Conservation (phyloP, 2,329 filamentous ascomycete species). For the Harringtonia aguacate region DNA sequence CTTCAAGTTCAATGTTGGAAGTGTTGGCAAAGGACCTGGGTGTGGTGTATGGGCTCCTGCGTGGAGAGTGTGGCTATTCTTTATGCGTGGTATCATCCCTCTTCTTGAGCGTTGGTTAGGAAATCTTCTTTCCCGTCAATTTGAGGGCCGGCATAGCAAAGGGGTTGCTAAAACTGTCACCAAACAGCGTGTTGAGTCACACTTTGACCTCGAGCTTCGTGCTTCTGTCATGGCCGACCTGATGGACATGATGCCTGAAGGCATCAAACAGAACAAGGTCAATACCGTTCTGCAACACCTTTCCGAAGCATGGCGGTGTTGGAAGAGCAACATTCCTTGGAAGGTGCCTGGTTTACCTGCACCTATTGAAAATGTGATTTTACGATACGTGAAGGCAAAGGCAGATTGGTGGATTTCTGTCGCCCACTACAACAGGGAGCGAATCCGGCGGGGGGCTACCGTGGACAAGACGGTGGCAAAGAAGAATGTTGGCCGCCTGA, state of each 20-base stretch:
- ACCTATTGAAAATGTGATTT: conserved; percentile 96
- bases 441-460: conserved; percentile 89
- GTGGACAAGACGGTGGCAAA: conserved; percentile 99
- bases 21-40: conserved; percentile 92
- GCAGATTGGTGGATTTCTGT: conserved; percentile 99
- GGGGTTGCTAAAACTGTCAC: conserved; percentile 98
- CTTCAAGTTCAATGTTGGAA: conserved; percentile 94
- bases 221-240: conserved; percentile 98
- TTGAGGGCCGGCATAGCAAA: conserved; percentile 97
- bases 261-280: conserved; percentile 98
- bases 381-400: conserved; percentile 98
- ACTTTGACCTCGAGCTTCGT: conserved; percentile 93
- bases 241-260: conserved; percentile 99
- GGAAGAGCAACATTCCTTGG: conserved; percentile 99
- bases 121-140: conserved; percentile 91
- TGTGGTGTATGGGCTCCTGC: conserved; percentile 99
- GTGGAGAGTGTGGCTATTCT: conserved; percentile 98
- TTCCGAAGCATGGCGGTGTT: conserved; percentile 97
- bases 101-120: conserved; percentile 94
- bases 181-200: conserved; percentile 96
- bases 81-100: conserved; percentile 97
- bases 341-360: conserved; percentile 95
- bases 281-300: conserved; percentile 95
- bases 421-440: conserved; percentile 95
- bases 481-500: conserved; percentile 94